Percentiles rank a stretch among this genome's conserved stretches.
These are phyloP conservation scores for Sequoia sempervirens DNA, from an alignment of 75 land plant genomes.

Conservation along the genomic window DNA sequence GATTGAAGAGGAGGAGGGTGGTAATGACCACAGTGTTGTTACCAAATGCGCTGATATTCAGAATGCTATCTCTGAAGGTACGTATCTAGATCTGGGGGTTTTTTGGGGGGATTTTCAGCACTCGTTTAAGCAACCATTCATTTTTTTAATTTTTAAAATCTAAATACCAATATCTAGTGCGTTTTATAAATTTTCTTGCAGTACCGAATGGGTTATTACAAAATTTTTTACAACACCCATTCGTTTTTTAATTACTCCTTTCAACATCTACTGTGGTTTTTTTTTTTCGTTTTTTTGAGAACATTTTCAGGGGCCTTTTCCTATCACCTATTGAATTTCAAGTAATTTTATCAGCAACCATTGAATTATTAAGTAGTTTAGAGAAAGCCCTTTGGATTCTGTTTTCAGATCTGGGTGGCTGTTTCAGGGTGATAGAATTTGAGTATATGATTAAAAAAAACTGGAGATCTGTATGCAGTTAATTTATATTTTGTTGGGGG, in stretches of 20 bases:
- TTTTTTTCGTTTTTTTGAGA: too few relatives aligned
- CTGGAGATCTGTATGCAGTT: not conserved
- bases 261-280: not conserved
- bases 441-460: not conserved
- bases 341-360: too few relatives aligned
- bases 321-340: too few relatives aligned
- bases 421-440: not conserved
- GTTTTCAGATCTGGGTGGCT: not conserved
- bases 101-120: not conserved
- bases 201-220: not conserved
- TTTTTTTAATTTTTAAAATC: too few relatives aligned
- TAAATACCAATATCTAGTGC: not conserved
- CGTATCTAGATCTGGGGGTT: not conserved
- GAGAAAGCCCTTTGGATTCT: not conserved
- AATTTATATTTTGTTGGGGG: not conserved
- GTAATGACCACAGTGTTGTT: conserved; percentile 37
- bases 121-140: not conserved
- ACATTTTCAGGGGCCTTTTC: too few relatives aligned
- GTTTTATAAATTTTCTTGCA: not conserved
- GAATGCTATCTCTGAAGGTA: conserved; percentile 66
- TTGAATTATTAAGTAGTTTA: not conserved
- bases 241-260: not conserved
- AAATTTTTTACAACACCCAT: not conserved
- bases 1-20: conserved; percentile 56
- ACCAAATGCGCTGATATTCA: conserved; percentile 68